A percentile compares a stretch with the other conserved stretches of the same genome.
phyloP scores from a whole-genome alignment of 2,329 filamentous ascomycete genomes.

The Tolypocladium pustulatum region DNA sequence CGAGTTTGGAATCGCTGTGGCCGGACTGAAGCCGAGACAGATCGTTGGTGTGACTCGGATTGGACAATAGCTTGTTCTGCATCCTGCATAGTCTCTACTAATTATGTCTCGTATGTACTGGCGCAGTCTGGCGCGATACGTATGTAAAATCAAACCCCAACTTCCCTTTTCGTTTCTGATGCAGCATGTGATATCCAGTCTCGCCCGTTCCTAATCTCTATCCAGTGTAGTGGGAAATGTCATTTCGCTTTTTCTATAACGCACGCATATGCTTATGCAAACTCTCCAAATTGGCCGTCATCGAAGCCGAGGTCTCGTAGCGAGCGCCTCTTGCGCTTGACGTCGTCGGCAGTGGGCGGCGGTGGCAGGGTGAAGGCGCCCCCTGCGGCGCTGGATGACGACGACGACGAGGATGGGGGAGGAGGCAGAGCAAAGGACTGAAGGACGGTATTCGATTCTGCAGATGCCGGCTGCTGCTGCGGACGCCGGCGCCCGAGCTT shows the following conservation, averaged over 20 bases:
- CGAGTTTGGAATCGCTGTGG: conserved; percentile 1
- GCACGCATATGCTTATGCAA: conserved; percentile 34
- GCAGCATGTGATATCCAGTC: not conserved
- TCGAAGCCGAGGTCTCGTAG: conserved; percentile 68
- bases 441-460: conserved; percentile 16
- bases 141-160: not conserved
- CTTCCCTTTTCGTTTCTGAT: not conserved
- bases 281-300: conserved; percentile 82
- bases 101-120: not conserved
- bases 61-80: not conserved
- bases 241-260: not conserved
- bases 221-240: not conserved
- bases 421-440: conserved; percentile 65
- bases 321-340: conserved; percentile 48
- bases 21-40: not conserved
- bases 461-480: conserved; percentile 9
- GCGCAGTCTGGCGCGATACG: not conserved
- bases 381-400: conserved; percentile 17
- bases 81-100: not conserved
- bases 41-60: too few species aligned
- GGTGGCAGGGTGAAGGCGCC: conserved; percentile 48
- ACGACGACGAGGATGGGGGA: conserved; percentile 35
- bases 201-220: not conserved
- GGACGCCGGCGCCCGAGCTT: conserved; percentile 39
- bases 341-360: conserved; percentile 51